A percentile compares a stretch with the other conserved stretches of the same genome.
Evolutionary conservation across 257 asterid species (phyloP).

Genomic region (Solanum chiquidenum): DNA sequence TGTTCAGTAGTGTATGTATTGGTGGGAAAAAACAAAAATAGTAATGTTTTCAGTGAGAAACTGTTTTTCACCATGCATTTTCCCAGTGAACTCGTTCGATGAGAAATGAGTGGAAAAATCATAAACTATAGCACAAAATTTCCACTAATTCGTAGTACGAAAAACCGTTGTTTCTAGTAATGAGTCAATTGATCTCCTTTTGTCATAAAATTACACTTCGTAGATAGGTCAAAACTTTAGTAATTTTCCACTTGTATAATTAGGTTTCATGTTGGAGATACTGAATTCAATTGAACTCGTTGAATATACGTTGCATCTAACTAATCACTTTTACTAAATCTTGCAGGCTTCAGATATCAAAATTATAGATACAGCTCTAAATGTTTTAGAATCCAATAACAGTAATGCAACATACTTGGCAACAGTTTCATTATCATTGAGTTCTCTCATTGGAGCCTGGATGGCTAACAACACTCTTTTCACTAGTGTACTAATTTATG

Average conservation of each 20-base stretch:
- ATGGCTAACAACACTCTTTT: constrained; percentile 23
- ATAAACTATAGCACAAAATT: background rate
- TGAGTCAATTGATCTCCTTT: background rate
- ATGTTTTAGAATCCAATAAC: constrained; percentile 1
- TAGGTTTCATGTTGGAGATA: background rate
- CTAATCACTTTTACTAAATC: background rate
- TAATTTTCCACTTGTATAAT: background rate
- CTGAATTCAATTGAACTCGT: background rate
- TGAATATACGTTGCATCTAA: background rate
- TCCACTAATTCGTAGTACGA: background rate
- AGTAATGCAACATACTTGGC: constrained; percentile 33
- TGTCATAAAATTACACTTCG: background rate
- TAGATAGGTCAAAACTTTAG: background rate
- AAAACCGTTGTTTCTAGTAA: background rate
- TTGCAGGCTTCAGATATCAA: background rate
- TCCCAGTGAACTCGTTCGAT: too few species aligned
- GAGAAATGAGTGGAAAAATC: background rate
- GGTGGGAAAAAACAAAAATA: background rate
- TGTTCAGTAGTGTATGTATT: background rate
- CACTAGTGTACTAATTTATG: constrained; percentile 21
- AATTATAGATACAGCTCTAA: constrained; percentile 1
- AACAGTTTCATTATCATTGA: constrained; percentile 30
- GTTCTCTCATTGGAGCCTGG: constrained; percentile 48
- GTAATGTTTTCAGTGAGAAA: background rate
- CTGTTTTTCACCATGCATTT: background rate